Percentiles rank a stretch among this genome's conserved stretches.
These are phyloP conservation scores for Hirschioporus abietinus DNA, from an alignment of 768 basidiomycete species.

Conservation along the genomic window DNA sequence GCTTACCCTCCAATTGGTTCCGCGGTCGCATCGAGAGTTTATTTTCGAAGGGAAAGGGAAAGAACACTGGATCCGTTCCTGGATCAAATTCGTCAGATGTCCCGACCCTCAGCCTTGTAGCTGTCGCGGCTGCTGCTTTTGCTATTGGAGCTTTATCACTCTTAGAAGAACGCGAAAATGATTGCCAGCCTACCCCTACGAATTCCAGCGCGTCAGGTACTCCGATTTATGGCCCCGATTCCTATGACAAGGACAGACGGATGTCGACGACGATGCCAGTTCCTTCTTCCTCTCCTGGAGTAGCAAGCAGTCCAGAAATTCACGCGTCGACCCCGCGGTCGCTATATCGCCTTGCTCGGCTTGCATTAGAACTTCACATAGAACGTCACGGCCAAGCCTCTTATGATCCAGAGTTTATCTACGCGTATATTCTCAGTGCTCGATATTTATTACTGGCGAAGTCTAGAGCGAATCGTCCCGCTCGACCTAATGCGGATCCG, in stretches of 20 bases:
- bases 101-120: constrained; percentile 51
- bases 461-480: neutral
- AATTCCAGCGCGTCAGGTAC: neutral
- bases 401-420: neutral
- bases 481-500: neutral
- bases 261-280: neutral
- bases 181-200: neutral
- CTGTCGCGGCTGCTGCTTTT: constrained; percentile 50
- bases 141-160: constrained; percentile 45
- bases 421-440: neutral
- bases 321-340: neutral
- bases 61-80: constrained; percentile 7
- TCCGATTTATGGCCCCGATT: neutral
- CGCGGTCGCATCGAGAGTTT: neutral
- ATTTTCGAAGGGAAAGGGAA: neutral
- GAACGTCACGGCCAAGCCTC: neutral
- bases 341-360: neutral
- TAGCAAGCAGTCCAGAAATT: neutral
- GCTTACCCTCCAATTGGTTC: neutral
- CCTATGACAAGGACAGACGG: neutral
- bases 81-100: constrained; percentile 15
- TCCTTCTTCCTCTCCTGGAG: neutral
- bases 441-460: neutral
- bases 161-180: constrained; percentile 9
- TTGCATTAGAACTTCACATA: neutral